These are phyloP conservation scores for Suillus clintonianus DNA, from an alignment of 768 basidiomycete species.

Conservation along the genomic window DNA sequence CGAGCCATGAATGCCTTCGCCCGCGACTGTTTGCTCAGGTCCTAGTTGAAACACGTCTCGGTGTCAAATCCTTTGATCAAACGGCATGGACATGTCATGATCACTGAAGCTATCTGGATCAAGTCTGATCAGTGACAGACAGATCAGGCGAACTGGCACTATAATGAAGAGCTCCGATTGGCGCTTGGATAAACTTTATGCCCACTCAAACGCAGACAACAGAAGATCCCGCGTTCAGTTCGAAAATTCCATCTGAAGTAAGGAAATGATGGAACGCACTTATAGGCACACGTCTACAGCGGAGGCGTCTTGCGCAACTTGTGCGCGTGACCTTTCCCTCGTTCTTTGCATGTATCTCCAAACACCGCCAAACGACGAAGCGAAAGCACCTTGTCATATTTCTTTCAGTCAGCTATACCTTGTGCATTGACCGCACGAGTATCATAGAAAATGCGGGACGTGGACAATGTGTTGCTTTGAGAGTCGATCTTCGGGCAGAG, in stretches of 20 bases:
- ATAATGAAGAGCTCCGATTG: too few species aligned
- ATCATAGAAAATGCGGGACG: slow-evolving; percentile 2
- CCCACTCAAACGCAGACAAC: neutral
- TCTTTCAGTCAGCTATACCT: slow-evolving; percentile 31
- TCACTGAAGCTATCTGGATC: too few species aligned
- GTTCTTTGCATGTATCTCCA: slow-evolving; percentile 56
- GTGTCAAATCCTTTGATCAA: too few species aligned
- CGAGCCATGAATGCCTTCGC: too few species aligned
- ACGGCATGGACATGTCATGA: too few species aligned
- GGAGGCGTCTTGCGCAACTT: slow-evolving; percentile 76
- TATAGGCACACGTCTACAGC: slow-evolving; percentile 26
- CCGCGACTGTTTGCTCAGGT: too few species aligned
- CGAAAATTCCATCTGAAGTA: neutral
- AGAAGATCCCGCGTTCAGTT: neutral
- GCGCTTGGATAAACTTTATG: neutral
- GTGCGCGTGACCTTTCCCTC: slow-evolving; percentile 79
- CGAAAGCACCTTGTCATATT: slow-evolving; percentile 86
- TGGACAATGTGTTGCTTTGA: neutral
- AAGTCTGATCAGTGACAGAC: too few species aligned
- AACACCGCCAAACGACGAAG: neutral
- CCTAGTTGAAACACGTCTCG: too few species aligned
- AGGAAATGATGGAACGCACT: neutral
- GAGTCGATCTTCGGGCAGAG: neutral
- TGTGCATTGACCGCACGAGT: too few species aligned
- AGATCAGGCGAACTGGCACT: too few species aligned